These are phyloP conservation scores for Trebouxia gelatinosa DNA, from an alignment of 163 green algal genomes.

Conservation along the genomic window DNA sequence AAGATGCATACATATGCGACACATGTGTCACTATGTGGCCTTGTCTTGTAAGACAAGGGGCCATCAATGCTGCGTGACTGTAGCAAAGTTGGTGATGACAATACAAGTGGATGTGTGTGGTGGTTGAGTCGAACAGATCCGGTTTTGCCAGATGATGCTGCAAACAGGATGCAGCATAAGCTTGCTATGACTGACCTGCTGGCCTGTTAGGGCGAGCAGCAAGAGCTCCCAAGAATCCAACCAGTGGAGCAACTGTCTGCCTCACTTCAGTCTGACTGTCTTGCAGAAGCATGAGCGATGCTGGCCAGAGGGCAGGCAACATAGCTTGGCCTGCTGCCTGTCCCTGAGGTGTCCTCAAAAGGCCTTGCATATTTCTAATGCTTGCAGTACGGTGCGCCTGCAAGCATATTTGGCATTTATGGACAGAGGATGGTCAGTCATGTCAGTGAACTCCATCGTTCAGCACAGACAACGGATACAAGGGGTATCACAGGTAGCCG, in stretches of 20 bases:
- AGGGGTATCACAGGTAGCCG: background rate
- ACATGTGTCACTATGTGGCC: too few species aligned
- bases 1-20: too few species aligned
- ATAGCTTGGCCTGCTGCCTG: slow-evolving; percentile 30
- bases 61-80: too few species aligned
- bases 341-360: slow-evolving; percentile 29
- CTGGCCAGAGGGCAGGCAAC: slow-evolving; percentile 38
- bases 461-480: background rate
- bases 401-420: too few species aligned
- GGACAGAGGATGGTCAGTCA: too few species aligned
- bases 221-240: slow-evolving; percentile 47
- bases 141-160: too few species aligned
- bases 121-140: too few species aligned
- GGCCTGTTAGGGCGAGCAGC: slow-evolving; percentile 33
- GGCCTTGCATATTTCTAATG: slow-evolving; percentile 9
- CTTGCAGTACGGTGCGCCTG: slow-evolving; percentile 7
- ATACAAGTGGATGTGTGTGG: too few species aligned
- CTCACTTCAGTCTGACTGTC: slow-evolving; percentile 31
- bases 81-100: too few species aligned
- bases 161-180: background rate
- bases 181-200: background rate
- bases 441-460: too few species aligned
- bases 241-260: slow-evolving; percentile 32
- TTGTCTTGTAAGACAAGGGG: too few species aligned
- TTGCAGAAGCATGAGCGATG: slow-evolving; percentile 40